These are phyloP conservation scores for Fraxinus sp. DNA, from an alignment of 305 asterid genomes.

Conservation along the genomic window DNA sequence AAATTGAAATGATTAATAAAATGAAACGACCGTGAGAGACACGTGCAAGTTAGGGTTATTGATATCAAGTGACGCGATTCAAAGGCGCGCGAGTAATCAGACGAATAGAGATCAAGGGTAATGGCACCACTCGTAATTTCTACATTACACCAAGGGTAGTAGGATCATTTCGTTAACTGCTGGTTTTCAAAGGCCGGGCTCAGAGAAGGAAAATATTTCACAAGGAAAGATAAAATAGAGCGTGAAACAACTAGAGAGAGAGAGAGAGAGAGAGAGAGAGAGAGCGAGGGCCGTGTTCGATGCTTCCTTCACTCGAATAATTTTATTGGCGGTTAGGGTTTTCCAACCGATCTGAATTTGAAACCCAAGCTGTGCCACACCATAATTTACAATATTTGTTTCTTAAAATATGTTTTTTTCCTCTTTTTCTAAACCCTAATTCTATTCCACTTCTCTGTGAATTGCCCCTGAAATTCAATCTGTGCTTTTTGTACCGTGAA, in stretches of 20 bases:
- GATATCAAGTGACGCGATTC: not conserved
- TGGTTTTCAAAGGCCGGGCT: constrained; percentile 32
- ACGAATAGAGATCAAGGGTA: not conserved
- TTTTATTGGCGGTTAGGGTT: constrained; percentile 66
- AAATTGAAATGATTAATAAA: not conserved
- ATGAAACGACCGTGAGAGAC: not conserved
- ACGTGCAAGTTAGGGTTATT: not conserved
- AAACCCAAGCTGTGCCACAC: constrained; percentile 22
- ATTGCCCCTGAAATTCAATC: constrained; percentile 24
- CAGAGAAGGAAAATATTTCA: not conserved
- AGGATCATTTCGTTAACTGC: constrained; percentile 23
- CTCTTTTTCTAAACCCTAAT: constrained; percentile 46
- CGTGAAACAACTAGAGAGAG: constrained; percentile 11
- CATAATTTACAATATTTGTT: constrained; percentile 8
- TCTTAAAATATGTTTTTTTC: not conserved
- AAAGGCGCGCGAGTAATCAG: not conserved
- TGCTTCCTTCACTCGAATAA: constrained; percentile 4
- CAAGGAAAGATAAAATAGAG: constrained; percentile 14
- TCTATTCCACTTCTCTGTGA: constrained; percentile 18
- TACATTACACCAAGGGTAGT: constrained; percentile 16
- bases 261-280: not conserved
- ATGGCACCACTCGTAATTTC: constrained; percentile 13
- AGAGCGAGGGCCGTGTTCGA: constrained; percentile 16
- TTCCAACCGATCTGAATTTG: constrained; percentile 36
- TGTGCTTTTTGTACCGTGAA: constrained; percentile 29